phyloP scores from a whole-genome alignment of 2,329 filamentous ascomycete genomes.

The Fusarium graminum region DNA sequence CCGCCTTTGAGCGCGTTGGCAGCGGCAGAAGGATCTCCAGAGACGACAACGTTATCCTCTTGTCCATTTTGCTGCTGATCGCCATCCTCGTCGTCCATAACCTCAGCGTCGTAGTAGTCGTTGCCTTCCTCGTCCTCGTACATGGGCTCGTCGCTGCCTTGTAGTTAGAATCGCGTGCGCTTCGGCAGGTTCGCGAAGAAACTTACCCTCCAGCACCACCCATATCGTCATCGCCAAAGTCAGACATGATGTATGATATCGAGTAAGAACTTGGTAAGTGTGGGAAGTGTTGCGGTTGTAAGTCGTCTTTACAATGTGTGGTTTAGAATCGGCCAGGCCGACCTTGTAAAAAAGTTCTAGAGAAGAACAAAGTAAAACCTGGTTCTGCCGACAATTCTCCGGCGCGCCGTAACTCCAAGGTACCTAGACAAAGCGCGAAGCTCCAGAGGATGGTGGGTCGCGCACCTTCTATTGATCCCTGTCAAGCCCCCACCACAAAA shows the following conservation, averaged over 20 bases:
- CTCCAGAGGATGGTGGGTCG: constrained; percentile 11
- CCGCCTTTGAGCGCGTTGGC: constrained; percentile 67
- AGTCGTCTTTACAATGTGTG: constrained; percentile 33
- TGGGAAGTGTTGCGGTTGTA: constrained; percentile 7
- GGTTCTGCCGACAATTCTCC: constrained; percentile 52
- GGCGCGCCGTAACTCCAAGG: constrained; percentile 28
- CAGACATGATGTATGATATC: constrained; percentile 70
- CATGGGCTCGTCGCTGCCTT: constrained; percentile 74
- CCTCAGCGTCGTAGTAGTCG: constrained; percentile 69
- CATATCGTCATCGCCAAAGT: constrained; percentile 76
- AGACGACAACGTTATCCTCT: constrained; percentile 70
- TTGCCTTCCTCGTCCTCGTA: constrained; percentile 78
- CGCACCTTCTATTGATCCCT: constrained; percentile 25
- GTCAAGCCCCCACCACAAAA: constrained; percentile 49
- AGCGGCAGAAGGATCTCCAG: constrained; percentile 72
- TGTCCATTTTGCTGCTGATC: constrained; percentile 66
- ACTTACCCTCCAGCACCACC: constrained; percentile 70
- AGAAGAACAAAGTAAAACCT: constrained; percentile 43
- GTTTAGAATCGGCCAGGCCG: constrained; percentile 39
- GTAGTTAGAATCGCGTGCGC: constrained; percentile 41
- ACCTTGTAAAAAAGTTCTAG: constrained; percentile 52
- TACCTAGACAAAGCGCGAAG: constrained; percentile 13
- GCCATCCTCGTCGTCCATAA: constrained; percentile 65
- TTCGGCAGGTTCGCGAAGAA: constrained; percentile 3
- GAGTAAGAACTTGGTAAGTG: constrained; percentile 5